These are phyloP conservation scores for Colletotrichum sansevieriae DNA, from an alignment of 2,329 filamentous ascomycete genomes.

Conservation along the genomic window DNA sequence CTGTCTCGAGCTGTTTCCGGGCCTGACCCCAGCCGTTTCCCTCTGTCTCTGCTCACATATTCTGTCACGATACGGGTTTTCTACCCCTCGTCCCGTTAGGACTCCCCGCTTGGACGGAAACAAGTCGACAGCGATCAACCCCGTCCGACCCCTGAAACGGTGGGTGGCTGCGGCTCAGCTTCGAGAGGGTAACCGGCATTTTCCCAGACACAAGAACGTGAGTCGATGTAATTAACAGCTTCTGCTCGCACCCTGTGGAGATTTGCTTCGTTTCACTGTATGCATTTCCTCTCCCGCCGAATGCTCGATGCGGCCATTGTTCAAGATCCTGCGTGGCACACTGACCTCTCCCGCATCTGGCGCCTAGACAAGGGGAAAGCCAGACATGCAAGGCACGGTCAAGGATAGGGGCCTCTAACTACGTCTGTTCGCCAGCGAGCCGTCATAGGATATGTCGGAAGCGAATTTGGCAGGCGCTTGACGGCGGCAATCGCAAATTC, in stretches of 20 bases:
- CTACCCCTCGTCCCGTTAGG: not conserved
- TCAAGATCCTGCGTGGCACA: constrained; percentile 10
- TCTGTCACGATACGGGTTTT: not conserved
- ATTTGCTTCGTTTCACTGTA: constrained; percentile 1
- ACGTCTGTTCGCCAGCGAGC: constrained; percentile 26
- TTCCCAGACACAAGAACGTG: constrained; percentile 1
- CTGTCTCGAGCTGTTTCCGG: constrained; percentile 17
- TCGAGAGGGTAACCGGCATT: constrained; percentile 3
- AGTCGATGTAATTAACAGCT: too few species aligned
- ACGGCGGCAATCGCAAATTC: not conserved
- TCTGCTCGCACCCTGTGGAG: constrained; percentile 7
- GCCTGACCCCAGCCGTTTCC: not conserved
- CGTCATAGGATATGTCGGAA: not conserved
- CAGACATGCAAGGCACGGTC: not conserved
- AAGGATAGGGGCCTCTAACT: not conserved
- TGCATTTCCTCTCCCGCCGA: not conserved
- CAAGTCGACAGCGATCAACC: constrained; percentile 1
- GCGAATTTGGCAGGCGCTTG: not conserved
- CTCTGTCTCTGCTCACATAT: not conserved
- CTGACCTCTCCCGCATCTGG: constrained; percentile 12
- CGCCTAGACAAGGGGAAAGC: too few species aligned
- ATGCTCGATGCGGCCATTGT: not conserved
- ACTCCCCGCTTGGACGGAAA: constrained; percentile 30
- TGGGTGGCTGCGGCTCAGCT: not conserved
- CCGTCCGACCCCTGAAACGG: constrained; percentile 27